Percentiles rank a stretch among this genome's conserved stretches.
Evolutionary conservation across 2,329 filamentous ascomycete genomes (phyloP).

Genomic region (Penicillium crustosum): DNA sequence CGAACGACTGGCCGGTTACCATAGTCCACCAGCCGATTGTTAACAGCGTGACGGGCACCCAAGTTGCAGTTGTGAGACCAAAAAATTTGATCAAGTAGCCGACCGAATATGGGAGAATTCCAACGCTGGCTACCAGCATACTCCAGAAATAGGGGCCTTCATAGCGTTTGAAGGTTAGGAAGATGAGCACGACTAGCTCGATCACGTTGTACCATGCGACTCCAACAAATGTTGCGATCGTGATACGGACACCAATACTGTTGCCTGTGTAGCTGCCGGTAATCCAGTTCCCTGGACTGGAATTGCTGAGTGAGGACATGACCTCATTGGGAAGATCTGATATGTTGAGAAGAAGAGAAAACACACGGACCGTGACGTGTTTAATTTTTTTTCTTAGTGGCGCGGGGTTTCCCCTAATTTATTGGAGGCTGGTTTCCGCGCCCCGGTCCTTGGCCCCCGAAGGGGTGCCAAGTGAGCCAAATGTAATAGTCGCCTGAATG

Average conservation of each 20-base stretch:
- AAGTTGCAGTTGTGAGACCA: constrained; percentile 23
- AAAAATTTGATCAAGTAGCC: constrained; percentile 33
- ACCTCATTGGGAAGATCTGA: constrained; percentile 10
- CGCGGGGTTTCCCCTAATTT: constrained; percentile 7
- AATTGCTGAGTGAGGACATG: constrained; percentile 28
- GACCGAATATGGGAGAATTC: constrained; percentile 46
- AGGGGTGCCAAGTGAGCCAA: constrained; percentile 10
- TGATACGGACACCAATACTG: constrained; percentile 29
- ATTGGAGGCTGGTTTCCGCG: neutral
- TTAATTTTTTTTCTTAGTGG: neutral
- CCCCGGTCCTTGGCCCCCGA: constrained; percentile 2
- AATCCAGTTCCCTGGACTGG: constrained; percentile 31
- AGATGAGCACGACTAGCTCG: constrained; percentile 49
- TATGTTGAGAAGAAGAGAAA: neutral
- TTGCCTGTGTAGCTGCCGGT: constrained; percentile 29
- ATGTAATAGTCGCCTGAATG: neutral
- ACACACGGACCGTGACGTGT: constrained; percentile 6
- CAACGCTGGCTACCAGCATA: constrained; percentile 44
- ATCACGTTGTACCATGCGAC: constrained; percentile 37
- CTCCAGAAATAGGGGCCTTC: constrained; percentile 53
- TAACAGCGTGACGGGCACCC: constrained; percentile 38
- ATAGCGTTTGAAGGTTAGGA: constrained; percentile 50
- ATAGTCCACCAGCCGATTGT: constrained; percentile 57
- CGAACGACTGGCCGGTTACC: constrained; percentile 60
- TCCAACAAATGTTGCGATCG: constrained; percentile 29